Evolutionary conservation across 495 filamentous ascomycete genomes (phyloP).

Genomic region (Penicillium paxilli): DNA sequence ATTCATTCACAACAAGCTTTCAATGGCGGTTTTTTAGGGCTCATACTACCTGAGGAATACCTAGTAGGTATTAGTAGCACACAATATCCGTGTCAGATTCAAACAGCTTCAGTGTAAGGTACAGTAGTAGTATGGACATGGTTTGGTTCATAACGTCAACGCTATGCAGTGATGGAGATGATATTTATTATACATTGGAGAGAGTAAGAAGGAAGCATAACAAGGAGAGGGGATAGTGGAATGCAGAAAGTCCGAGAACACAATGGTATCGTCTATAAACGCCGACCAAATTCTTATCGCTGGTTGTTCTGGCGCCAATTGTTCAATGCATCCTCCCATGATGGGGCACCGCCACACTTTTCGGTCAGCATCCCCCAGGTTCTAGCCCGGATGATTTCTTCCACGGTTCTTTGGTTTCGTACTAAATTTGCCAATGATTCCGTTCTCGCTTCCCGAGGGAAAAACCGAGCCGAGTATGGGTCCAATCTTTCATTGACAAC

Average conservation of each 20-base stretch:
- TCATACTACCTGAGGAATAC: too few species aligned
- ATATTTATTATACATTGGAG: neutral
- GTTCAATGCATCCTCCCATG: constrained; percentile 66
- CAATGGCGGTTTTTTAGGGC: too few species aligned
- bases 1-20: too few species aligned
- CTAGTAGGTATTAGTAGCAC: too few species aligned
- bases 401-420: constrained; percentile 82
- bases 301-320: constrained; percentile 53
- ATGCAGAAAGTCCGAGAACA: too few species aligned
- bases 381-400: constrained; percentile 79
- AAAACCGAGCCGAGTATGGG: constrained; percentile 85
- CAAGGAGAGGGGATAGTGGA: too few species aligned
- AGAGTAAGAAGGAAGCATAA: neutral
- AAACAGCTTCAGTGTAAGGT: neutral
- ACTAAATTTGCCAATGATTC: constrained; percentile 76
- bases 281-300: too few species aligned
- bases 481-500: constrained; percentile 88
- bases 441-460: constrained; percentile 79
- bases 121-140: neutral
- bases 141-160: neutral
- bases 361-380: constrained; percentile 84
- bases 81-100: too few species aligned
- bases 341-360: constrained; percentile 62
- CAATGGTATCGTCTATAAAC: too few species aligned
- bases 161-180: constrained; percentile 12